phyloP scores from a whole-genome alignment of 208 protist genomes.

The Crithidia sp. region DNA sequence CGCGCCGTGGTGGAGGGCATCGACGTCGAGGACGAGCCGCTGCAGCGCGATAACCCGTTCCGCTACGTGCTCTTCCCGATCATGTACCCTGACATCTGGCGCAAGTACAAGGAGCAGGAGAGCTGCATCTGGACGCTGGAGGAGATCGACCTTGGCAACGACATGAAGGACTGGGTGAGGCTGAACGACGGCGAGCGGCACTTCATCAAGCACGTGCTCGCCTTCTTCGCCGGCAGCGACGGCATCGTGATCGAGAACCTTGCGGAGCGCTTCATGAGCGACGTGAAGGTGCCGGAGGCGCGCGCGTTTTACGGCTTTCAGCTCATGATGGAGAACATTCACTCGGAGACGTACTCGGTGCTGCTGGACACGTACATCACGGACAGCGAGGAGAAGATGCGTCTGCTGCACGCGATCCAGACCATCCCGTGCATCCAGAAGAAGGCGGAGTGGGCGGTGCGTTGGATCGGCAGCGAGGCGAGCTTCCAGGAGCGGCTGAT shows the following conservation, averaged over 20 bases:
- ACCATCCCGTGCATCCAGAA: conserved; percentile 96
- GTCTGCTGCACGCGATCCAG: conserved; percentile 97
- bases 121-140: conserved; percentile 98
- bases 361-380: conserved; percentile 98
- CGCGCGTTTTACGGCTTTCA: conserved; percentile 99
- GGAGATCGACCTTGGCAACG: conserved; percentile 97
- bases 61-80: conserved; percentile 99
- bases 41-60: conserved; percentile 95
- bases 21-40: conserved; percentile 84
- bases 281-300: conserved; percentile 98
- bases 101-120: conserved; percentile 99
- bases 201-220: conserved; percentile 99
- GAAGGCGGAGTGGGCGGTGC: conserved; percentile 99
- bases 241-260: conserved; percentile 99
- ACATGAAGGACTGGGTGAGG: conserved; percentile 96
- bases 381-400: conserved; percentile 91
- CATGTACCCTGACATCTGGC: conserved; percentile 97
- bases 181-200: conserved; percentile 96
- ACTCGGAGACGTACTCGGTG: conserved; percentile 95
- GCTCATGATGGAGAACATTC: conserved; percentile 99
- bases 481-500: conserved; percentile 97
- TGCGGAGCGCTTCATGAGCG: conserved; percentile 94
- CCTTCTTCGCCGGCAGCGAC: conserved; percentile 99
- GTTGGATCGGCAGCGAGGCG: conserved; percentile 74
- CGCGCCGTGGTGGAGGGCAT: conserved; percentile 3